These are phyloP conservation scores for Halteria grandinella DNA, from an alignment of 73 alveolate species.

Conservation along the genomic window DNA sequence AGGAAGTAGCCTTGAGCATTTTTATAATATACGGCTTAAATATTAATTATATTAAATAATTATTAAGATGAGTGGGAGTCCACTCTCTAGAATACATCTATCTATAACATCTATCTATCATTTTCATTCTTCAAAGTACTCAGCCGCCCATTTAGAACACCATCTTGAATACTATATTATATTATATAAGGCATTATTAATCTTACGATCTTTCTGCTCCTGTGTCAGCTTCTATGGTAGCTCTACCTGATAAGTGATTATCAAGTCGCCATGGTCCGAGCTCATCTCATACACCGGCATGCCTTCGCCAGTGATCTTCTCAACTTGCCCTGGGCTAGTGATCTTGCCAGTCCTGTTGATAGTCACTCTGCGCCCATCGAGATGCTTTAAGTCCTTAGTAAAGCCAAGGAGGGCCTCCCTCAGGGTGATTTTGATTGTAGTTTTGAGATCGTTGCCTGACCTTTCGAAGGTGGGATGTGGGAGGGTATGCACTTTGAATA, in stretches of 20 bases:
- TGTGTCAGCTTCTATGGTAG: conserved; percentile 68
- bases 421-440: conserved; percentile 69
- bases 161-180: conserved; percentile 22
- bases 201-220: conserved; percentile 63
- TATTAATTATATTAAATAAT: no score
- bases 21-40: no score
- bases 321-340: conserved; percentile 83
- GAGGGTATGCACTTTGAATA: conserved; percentile 67
- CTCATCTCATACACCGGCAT: conserved; percentile 75
- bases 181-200: conserved; percentile 20
- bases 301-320: conserved; percentile 78
- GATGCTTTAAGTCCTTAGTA: conserved; percentile 68
- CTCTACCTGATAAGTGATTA: conserved; percentile 67
- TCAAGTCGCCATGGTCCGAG: conserved; percentile 73
- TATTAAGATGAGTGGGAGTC: no score
- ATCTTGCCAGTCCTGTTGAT: conserved; percentile 54
- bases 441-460: conserved; percentile 71
- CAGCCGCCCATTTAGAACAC: conserved; percentile 4
- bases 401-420: conserved; percentile 82
- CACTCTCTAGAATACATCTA: no score
- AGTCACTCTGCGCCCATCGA: conserved; percentile 75
- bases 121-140: not conserved
- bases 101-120: no score
- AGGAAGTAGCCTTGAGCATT: no score
- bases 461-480: conserved; percentile 78